Evolutionary conservation across 257 asterid genomes (phyloP), one percentile per base, ranked within the genome.

Genomic region (Scutellaria galericulata): DNA sequence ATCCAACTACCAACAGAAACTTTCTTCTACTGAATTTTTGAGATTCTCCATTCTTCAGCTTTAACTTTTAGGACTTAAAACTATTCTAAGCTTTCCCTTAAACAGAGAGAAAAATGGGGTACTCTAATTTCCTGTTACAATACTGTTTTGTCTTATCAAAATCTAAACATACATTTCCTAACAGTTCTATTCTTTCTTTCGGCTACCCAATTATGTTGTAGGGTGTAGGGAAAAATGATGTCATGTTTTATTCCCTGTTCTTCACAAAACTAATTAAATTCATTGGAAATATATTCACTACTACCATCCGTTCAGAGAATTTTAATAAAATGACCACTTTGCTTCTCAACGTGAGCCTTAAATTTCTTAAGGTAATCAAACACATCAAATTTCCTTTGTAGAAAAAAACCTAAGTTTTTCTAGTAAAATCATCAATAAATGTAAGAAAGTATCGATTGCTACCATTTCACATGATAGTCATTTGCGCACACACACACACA

Each of bases 331-430:
- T 12, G 14, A 9, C 60, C 78, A 57, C 44, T 54, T 68, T 76
- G 45, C 13, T 40, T 76, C 11, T 80, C 81, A 27, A 76, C 81
- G 58, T 0, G 22, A 7, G 63, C 48, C 10, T 74, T 79, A 24
- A 72, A 68, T 24, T 22, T 66, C 18, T 47, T 63, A 63, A 64
- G 45, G 9, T 10, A 6, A 1, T 18, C 56, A 31, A 64, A 22
- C 9, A 27, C 70, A 2, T 64, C 70, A 45, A 6, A 20, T 9
- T 64, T 64, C 7, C 1, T 64, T 46, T 46, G 40, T 2, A 64
- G 7, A 9, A 64, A 11, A 46, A 45, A 0, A 64, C 56, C 12
- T 44, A 45, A 1, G 12, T 18, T 22, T 24, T 44, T 12, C 8
- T 45, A 10, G 13, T 0, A 4, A 4, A 64, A 22, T 64, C 56